Evolutionary conservation across 306 rosid species (phyloP).

Genomic region (Lablab purpureus): DNA sequence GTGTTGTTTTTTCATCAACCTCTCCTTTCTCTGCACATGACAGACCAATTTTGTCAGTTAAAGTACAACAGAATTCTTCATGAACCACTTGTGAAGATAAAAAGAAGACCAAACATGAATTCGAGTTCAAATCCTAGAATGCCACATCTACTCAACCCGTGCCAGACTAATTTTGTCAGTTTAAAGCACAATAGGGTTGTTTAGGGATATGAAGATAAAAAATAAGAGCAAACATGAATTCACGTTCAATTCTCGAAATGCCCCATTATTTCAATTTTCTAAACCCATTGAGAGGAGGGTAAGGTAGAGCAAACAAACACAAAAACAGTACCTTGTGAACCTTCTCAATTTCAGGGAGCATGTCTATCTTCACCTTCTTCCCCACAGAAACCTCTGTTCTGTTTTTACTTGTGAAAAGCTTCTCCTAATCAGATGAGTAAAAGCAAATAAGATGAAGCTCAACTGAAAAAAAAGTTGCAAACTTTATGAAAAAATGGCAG

Average conservation of each 20-base stretch:
- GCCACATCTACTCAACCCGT: slow-evolving; percentile 34
- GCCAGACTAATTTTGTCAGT: slow-evolving; percentile 26
- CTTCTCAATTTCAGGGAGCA: slow-evolving; percentile 96
- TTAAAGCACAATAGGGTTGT: slow-evolving; percentile 16
- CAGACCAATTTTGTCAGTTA: slow-evolving; percentile 33
- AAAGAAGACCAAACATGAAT: not conserved
- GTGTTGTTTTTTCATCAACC: slow-evolving; percentile 85
- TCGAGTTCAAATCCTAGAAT: not conserved
- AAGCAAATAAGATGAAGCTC: slow-evolving; percentile 50
- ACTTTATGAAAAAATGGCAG: not conserved
- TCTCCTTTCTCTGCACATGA: slow-evolving; percentile 83
- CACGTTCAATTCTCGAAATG: not conserved
- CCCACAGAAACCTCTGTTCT: slow-evolving; percentile 82
- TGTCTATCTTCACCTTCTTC: slow-evolving; percentile 84
- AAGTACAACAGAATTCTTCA: slow-evolving; percentile 16
- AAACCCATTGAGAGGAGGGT: not conserved
- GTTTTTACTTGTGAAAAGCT: slow-evolving; percentile 86
- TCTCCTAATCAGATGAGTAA: slow-evolving; percentile 64
- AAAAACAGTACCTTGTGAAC: slow-evolving; percentile 79
- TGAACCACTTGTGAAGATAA: slow-evolving; percentile 25
- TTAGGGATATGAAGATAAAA: slow-evolving; percentile 28
- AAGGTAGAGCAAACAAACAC: slow-evolving; percentile 10
- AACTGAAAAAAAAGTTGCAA: slow-evolving; percentile 1
- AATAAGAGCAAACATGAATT: not conserved
- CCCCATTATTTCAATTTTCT: slow-evolving; percentile 36